Evolutionary conservation across 2,329 filamentous ascomycete species (phyloP), one percentile per base, ranked within the genome.

Genomic region (Xylaria sp.): DNA sequence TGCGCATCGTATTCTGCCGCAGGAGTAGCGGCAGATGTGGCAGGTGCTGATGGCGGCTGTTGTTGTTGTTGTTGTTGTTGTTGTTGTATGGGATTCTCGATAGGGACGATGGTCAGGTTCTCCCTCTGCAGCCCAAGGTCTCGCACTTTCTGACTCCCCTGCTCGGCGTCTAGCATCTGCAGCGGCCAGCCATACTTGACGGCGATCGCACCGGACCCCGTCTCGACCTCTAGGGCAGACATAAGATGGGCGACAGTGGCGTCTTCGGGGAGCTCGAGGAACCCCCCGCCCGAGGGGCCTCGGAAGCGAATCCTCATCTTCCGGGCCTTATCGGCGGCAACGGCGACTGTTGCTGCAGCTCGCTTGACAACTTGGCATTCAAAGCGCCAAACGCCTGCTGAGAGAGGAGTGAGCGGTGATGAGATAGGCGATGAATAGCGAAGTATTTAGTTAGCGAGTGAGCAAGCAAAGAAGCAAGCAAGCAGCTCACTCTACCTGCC

Each of bases 121-220:
- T 84, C 84, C 47, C 79, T 81, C 62, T 80, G 80, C 43, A 83
- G 79, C 43, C 78, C 81, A 12, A 81, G 77, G 21, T 76, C 80
- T 74, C 80, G 70, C 85, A 84, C 66, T 71, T 78, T 65, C 78
- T 84, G 33, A 75, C 76, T 72, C 67, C 77, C 75, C 61, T 85
- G 81, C 31, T 85, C 82, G 9, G 89, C 79, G 37, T 87, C 82
- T 15, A 98, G 83, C 0, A 87, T 81, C 72, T 89, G 87, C 23
- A 92, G 89, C 0, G 94, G 94, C 71, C 91, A 96, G 37, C 92
- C 92, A 77, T 90, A 92, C 80, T 95, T 97, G 65, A 96, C 80
- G 45, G 90, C 86, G 72, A 94, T 93, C 14, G 82, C 80, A 6
- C 81, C 71, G 15, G 94, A 81, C 4, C 85, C 85, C 1, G 91